Percentiles rank a stretch among this genome's conserved stretches.
Conservation (phyloP, 331 rosid species). For the Cydonia oblonga region DNA sequence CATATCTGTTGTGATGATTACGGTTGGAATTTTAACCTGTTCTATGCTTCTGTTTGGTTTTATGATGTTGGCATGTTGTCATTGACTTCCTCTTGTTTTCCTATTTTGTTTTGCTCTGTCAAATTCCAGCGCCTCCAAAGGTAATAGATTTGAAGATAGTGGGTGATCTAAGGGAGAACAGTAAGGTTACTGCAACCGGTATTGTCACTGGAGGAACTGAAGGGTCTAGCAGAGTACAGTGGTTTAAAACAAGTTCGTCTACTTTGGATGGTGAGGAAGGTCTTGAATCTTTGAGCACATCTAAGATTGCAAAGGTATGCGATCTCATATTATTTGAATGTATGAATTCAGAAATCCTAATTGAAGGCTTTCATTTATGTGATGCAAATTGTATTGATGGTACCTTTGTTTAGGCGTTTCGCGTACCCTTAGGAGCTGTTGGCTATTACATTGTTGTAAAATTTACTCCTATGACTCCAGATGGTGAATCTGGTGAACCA, state of each 20-base stretch:
- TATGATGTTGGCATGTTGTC: not conserved
- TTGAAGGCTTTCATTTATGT: not conserved
- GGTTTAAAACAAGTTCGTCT: slow-evolving; percentile 73
- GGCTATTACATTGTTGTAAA: slow-evolving; percentile 80
- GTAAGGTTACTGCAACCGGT: slow-evolving; percentile 72
- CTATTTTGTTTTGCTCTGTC: not conserved
- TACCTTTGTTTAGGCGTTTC: slow-evolving; percentile 59
- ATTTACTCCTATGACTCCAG: slow-evolving; percentile 73
- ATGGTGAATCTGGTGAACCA: slow-evolving; percentile 87
- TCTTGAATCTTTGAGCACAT: slow-evolving; percentile 72
- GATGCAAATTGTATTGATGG: slow-evolving; percentile 9
- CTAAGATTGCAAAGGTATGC: slow-evolving; percentile 70
- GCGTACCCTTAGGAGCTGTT: slow-evolving; percentile 92
- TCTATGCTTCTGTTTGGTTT: not conserved
- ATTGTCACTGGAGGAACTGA: slow-evolving; percentile 90
- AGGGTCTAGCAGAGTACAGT: slow-evolving; percentile 90
- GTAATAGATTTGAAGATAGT: slow-evolving; percentile 55
- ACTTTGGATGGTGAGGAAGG: slow-evolving; percentile 53
- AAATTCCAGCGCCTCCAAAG: slow-evolving; percentile 84
- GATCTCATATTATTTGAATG: not conserved
- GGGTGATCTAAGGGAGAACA: slow-evolving; percentile 80
- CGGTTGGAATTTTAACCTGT: not conserved
- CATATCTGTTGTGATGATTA: not conserved
- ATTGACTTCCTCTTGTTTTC: not conserved
- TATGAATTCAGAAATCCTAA: not conserved